These are phyloP conservation scores for Wallemia mellicola DNA, from an alignment of 1,284 basidiomycete species.

Conservation along the genomic window DNA sequence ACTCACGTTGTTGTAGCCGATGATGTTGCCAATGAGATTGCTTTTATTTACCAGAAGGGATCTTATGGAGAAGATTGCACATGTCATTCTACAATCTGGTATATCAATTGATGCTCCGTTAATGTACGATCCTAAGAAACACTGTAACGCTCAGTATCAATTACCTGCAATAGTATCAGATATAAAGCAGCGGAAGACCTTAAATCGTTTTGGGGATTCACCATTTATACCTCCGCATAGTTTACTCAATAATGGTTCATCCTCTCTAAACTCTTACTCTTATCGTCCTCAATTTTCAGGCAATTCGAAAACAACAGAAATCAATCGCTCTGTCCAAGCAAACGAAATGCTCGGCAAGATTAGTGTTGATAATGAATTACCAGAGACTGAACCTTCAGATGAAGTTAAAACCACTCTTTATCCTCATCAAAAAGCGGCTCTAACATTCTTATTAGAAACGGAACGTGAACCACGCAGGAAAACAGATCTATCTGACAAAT, in stretches of 20 bases:
- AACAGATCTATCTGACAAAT: constrained; percentile 11
- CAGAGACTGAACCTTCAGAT: constrained; percentile 8
- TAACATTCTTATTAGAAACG: constrained; percentile 82
- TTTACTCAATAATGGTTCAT: constrained; percentile 21
- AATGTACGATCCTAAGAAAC: constrained; percentile 29
- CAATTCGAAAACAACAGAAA: not conserved
- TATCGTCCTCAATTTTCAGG: constrained; percentile 1
- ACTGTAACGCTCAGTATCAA: constrained; percentile 64
- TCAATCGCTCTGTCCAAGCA: constrained; percentile 5
- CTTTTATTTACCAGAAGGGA: constrained; percentile 75
- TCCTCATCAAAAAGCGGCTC: constrained; percentile 89
- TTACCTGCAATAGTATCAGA: constrained; percentile 19
- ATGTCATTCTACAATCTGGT: constrained; percentile 33
- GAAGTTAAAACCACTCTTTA: constrained; percentile 71
- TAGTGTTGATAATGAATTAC: constrained; percentile 20
- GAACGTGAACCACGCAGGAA: constrained; percentile 22
- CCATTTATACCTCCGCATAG: constrained; percentile 6
- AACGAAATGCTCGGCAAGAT: constrained; percentile 7
- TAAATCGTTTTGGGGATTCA: constrained; percentile 3
- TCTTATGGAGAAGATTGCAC: constrained; percentile 50
- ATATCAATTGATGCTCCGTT: constrained; percentile 59
- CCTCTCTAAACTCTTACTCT: not conserved
- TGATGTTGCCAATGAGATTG: constrained; percentile 45
- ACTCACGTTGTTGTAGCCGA: not conserved
- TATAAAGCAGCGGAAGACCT: too few species aligned